A percentile compares a stretch with the other conserved stretches of the same genome.
These are phyloP conservation scores for Aspergillus uvarum DNA, from an alignment of 2,329 filamentous ascomycete genomes.

Conservation along the genomic window DNA sequence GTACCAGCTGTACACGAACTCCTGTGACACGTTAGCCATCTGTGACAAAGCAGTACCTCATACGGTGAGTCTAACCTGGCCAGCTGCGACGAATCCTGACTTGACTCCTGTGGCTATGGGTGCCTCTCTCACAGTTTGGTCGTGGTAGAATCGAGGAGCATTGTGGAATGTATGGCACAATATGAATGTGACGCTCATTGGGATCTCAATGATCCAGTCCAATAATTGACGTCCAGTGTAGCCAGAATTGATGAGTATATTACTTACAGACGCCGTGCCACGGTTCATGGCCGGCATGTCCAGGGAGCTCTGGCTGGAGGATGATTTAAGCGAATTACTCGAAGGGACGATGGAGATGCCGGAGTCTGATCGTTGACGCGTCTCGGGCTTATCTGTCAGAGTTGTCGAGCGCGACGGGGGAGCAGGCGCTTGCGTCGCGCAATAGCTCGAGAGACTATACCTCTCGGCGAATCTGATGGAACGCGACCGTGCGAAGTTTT, in stretches of 20 bases:
- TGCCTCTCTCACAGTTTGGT: conserved; percentile 72
- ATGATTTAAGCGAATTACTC: background rate
- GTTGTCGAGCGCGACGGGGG: background rate
- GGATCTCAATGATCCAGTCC: conserved; percentile 70
- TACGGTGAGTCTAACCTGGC: conserved; percentile 50
- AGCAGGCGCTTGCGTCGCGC: background rate
- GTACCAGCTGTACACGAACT: conserved; percentile 12
- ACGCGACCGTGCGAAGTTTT: conserved; percentile 7
- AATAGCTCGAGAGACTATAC: conserved; percentile 8
- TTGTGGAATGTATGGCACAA: conserved; percentile 84
- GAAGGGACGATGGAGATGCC: background rate
- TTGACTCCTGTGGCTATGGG: conserved; percentile 76
- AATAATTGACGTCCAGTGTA: conserved; percentile 69
- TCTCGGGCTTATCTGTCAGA: background rate
- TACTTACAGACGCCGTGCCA: background rate
- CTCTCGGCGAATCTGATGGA: conserved; percentile 11
- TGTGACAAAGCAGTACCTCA: background rate
- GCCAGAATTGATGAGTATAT: background rate
- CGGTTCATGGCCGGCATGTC: background rate
- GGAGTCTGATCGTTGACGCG: background rate
- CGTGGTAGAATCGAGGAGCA: conserved; percentile 77
- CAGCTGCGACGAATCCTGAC: conserved; percentile 72
- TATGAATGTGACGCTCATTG: conserved; percentile 79
- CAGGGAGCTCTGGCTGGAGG: background rate
- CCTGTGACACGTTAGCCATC: background rate